Conservation (phyloP, 805 yeast genomes). For the Barnettozyma wickerhamii region DNA sequence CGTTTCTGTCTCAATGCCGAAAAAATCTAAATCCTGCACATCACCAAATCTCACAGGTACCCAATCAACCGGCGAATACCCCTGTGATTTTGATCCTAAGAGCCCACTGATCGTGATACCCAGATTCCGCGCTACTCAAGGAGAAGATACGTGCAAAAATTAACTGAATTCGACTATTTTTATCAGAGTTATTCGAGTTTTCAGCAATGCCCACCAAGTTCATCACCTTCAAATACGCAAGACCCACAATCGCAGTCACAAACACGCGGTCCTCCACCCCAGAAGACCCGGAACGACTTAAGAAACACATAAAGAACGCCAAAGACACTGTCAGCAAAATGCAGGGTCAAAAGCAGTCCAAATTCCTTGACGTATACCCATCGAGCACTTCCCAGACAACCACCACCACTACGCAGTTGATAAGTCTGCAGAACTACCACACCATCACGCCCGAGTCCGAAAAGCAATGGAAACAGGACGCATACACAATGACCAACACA, state of each 20-base stretch:
- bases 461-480: conserved; percentile 16
- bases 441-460: conserved; percentile 12
- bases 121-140: neutral
- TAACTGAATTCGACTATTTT: neutral
- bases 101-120: no score
- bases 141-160: neutral
- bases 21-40: neutral
- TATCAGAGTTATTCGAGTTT: neutral
- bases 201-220: conserved; percentile 1
- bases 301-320: neutral
- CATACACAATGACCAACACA: conserved; percentile 10
- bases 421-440: conserved; percentile 9
- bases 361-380: conserved; percentile 1
- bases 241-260: neutral
- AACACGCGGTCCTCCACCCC: neutral
- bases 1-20: neutral
- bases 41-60: neutral
- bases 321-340: neutral
- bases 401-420: neutral
- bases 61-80: no score
- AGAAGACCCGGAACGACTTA: neutral
- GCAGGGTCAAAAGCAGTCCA: neutral
- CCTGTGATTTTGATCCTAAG: no score
- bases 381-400: neutral
- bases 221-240: conserved; percentile 5